Conservation (phyloP, 1,284 basidiomycete genomes). For the Leucoagaricus sp. region DNA sequence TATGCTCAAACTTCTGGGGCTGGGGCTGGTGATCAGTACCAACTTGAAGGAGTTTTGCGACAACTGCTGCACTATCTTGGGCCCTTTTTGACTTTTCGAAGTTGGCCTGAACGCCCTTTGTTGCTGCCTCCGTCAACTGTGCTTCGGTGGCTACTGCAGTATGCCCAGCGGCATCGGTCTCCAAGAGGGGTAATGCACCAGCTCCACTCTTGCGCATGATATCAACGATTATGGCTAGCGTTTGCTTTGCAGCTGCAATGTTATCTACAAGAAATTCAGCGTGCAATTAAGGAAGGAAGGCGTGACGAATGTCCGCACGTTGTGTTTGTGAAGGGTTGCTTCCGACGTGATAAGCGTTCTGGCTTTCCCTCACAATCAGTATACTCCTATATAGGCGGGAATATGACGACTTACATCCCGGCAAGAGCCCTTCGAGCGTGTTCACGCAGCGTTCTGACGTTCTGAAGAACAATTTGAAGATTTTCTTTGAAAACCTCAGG, state of each 20-base stretch:
- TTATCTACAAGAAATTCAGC: conserved; percentile 33
- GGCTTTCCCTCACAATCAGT: conserved; percentile 30
- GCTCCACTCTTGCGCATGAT: conserved; percentile 51
- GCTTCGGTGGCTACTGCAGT: conserved; percentile 31
- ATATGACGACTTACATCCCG: conserved; percentile 46
- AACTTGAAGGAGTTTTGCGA: conserved; percentile 36
- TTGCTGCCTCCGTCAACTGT: conserved; percentile 31
- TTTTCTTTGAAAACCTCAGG: conserved; percentile 57
- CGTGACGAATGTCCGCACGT: conserved; percentile 37
- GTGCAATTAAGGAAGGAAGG: neutral
- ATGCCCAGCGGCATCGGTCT: conserved; percentile 5
- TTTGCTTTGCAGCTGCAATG: conserved; percentile 46
- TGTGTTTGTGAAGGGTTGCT: conserved; percentile 49
- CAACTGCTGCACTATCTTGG: conserved; percentile 39
- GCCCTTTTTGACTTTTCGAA: conserved; percentile 35
- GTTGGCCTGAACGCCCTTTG: conserved; percentile 27
- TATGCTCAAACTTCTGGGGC: no score
- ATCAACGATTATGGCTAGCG: conserved; percentile 43
- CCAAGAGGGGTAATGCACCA: conserved; percentile 48
- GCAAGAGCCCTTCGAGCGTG: conserved; percentile 45
- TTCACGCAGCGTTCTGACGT: conserved; percentile 44
- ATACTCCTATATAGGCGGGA: neutral
- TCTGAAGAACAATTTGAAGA: conserved; percentile 44
- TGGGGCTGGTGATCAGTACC: conserved; percentile 7
- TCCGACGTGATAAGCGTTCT: conserved; percentile 54